These are phyloP conservation scores for Irpex sp. DNA, from an alignment of 1,284 basidiomycete genomes.

Conservation along the genomic window DNA sequence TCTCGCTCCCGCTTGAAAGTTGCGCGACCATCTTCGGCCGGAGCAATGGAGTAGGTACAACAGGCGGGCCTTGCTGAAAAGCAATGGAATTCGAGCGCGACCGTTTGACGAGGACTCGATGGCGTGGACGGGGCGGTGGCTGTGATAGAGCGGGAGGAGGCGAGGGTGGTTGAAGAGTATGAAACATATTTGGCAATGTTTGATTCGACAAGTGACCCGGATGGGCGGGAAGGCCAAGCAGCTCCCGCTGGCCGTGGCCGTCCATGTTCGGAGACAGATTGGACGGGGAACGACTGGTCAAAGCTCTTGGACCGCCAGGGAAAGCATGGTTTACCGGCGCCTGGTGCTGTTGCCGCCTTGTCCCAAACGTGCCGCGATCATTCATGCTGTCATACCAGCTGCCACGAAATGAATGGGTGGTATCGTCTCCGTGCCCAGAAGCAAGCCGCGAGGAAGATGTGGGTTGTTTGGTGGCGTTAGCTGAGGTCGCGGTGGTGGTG, in stretches of 20 bases:
- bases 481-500: background rate
- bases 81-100: background rate
- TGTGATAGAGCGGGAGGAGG: background rate
- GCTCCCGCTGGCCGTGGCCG: background rate
- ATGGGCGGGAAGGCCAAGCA: background rate
- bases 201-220: background rate
- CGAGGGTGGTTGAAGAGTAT: background rate
- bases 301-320: background rate
- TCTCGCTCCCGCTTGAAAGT: background rate
- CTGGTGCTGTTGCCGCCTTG: background rate
- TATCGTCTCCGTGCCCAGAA: background rate
- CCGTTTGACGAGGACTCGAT: background rate
- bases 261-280: background rate
- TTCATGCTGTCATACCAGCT: background rate
- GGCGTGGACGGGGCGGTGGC: background rate
- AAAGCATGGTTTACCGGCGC: background rate
- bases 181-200: background rate
- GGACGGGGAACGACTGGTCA: background rate
- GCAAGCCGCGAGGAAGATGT: background rate
- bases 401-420: background rate
- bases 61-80: background rate
- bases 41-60: background rate
- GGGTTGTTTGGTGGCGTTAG: background rate
- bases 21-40: background rate
- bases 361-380: background rate